A percentile compares a stretch with the other conserved stretches of the same genome.
Evolutionary conservation across 2,329 filamentous ascomycete species (phyloP).

Genomic region (Zarea fungicola): DNA sequence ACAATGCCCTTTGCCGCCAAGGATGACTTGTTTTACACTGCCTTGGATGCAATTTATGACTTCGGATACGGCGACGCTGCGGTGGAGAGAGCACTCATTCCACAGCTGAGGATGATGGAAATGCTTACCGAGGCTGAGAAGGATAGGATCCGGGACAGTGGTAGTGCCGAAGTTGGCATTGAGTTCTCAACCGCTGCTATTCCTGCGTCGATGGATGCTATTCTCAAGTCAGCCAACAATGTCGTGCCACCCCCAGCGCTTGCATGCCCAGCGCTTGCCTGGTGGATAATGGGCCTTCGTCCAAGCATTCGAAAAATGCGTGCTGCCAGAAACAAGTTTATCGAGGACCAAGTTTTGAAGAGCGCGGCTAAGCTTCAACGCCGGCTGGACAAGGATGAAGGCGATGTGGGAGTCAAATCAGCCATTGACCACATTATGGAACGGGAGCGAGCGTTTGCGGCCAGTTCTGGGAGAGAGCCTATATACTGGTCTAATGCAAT

Average conservation of each 20-base stretch:
- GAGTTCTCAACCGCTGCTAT: background rate
- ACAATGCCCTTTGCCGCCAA: slow-evolving; percentile 23
- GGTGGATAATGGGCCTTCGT: slow-evolving; percentile 6
- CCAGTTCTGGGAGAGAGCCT: slow-evolving; percentile 23
- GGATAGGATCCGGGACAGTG: background rate
- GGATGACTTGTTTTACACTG: slow-evolving; percentile 27
- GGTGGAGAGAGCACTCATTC: slow-evolving; percentile 20
- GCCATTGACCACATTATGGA: slow-evolving; percentile 29
- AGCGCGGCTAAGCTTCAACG: slow-evolving; percentile 2
- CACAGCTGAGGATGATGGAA: slow-evolving; percentile 18
- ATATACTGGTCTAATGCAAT: slow-evolving; percentile 23
- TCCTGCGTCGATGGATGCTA: slow-evolving; percentile 5
- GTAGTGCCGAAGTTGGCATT: background rate
- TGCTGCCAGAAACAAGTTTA: slow-evolving; percentile 1
- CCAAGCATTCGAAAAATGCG: background rate
- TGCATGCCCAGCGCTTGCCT: background rate
- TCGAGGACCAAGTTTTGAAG: slow-evolving; percentile 9
- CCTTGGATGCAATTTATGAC: slow-evolving; percentile 28
- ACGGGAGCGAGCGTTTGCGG: slow-evolving; percentile 26
- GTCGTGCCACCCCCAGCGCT: background rate
- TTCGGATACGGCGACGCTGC: slow-evolving; percentile 27
- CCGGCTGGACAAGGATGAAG: background rate
- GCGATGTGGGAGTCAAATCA: slow-evolving; percentile 13
- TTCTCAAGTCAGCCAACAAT: slow-evolving; percentile 4
- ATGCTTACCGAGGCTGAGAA: slow-evolving; percentile 16